Base-by-base conservation (phyloP, 257 asterid species). In the Oldenlandia corymbosa region DNA sequence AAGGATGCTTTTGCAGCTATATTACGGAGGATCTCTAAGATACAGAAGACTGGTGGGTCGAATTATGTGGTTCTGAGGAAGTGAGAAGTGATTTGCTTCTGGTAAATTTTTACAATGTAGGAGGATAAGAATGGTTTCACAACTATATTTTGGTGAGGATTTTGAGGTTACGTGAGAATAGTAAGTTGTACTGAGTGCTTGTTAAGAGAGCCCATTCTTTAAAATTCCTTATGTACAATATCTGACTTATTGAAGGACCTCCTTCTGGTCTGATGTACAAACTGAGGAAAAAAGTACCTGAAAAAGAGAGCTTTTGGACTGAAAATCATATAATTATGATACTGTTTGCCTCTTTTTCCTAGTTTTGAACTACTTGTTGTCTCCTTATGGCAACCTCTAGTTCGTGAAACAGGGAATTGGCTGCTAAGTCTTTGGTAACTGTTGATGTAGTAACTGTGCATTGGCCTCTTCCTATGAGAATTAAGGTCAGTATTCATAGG, bases 21-120 rank as follows among this genome's bases (percentile, higher is more conserved):
- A 55, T 68, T 92, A 77, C 85, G 91, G 70, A 81, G 81, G 75
- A 92, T 92, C 50, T 89, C 98, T 54, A 92, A 78, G 95, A 89
- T 92, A 73, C 88, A 82, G 75, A 92, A 84, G 80, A 84, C 88
- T 5, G 64, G 68, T 56, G 87, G 85, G 23, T 78, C 84, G 18
- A 83, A 64, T 72, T 86, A 66, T 11, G 95, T 92, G 2, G 95
- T 92, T 24, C 68, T 92, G 54, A 80, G 98, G 59, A 84, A 91
- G 73, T 78, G 72, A n/a, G n/a, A n/a, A n/a, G n/a, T 71, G 43
- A 66, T 49, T 23, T 45, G 21, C 20, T 45, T 16, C 21, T 5
- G 24, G 26, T 45, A 45, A 47, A 47, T 47, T 8, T 7, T 20
- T 18, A 34, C 39, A 34, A 47, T 20, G 53, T 2, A 6, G 21